These are phyloP conservation scores for Nymphaea colorata DNA, from an alignment of 164 flowering plant species.

Conservation along the genomic window DNA sequence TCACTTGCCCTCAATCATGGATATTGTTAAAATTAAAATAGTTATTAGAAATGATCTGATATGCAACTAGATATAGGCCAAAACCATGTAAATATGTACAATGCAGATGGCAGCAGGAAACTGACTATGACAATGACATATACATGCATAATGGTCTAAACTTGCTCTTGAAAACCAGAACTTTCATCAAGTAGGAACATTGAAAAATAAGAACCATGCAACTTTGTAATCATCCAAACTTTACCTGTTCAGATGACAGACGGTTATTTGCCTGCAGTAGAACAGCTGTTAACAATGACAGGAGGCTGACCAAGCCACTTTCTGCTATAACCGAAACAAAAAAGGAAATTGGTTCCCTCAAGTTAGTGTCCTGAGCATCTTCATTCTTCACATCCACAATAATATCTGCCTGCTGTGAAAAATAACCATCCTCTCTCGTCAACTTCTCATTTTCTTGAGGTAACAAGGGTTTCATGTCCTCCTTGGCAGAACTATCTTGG, in stretches of 20 bases:
- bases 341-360: constrained; percentile 43
- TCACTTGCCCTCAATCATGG: no score
- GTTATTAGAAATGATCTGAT: no score
- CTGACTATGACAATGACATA: no score
- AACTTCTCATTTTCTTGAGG: constrained; percentile 28
- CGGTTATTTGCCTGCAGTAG: constrained; percentile 78
- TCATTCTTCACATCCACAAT: constrained; percentile 13
- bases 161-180: no score
- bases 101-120: no score
- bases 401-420: background rate
- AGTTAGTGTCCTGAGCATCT: constrained; percentile 8
- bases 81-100: no score
- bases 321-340: constrained; percentile 80
- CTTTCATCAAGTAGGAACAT: no score
- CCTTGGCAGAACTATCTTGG: constrained; percentile 12
- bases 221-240: background rate
- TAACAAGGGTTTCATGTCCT: constrained; percentile 10
- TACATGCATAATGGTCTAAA: no score
- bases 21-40: no score
- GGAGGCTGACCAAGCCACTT: constrained; percentile 83
- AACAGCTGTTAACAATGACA: constrained; percentile 82
- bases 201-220: no score
- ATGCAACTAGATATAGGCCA: no score
- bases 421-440: constrained; percentile 15
- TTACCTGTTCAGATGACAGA: constrained; percentile 80